Evolutionary conservation across 108 stramenopile species (phyloP), one percentile per base, ranked within the genome.

Genomic region (Fragilaria crotonensis): DNA sequence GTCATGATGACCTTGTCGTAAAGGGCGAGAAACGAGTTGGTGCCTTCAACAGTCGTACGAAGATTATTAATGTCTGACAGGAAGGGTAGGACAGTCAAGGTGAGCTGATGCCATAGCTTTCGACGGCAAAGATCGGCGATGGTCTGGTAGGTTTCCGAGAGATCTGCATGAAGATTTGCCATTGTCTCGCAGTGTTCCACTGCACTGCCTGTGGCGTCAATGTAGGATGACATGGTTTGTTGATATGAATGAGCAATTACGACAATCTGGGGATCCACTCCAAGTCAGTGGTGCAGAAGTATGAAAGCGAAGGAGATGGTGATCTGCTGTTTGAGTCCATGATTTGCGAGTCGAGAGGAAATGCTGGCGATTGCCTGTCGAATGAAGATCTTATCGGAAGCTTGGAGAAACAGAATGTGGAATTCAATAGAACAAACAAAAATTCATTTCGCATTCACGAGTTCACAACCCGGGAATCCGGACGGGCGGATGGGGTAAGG

Each of bases 41-140:
- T 73, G 33, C 68, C 78, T 28, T 67, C 71, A 45, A 69, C 54
- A 5, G 71, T 72, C 36, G 60, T 52, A 4, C 73, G 66, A 27
- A 79, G 51, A 28, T 52, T 72, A 50, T 70, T 46, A 50, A 52
- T 29, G 36, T 68, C 44, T 30, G 63, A 66, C 14, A 89, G 63
- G 72, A 95, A 83, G 33, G 84, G 78, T 54, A 89, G 56, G 7
- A 94, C 31, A 5, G 52, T 52, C 59, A 91, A 58, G 4, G 96
- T 95, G 56, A 96, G 76, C 77, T 99, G 95, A 74, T 99, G 96
- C 95, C 95, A 99, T 25, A 97, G 72, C 80, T 95, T 99, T 59
- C 73, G 60, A 36, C 66, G 55, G 60, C 69, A 83, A 22, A 86
- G 75, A 29, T 56, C 54, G 29, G 70, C 72, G 50, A 97, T 71